These are phyloP conservation scores for Crepidotus sp. DNA, from an alignment of 1,284 basidiomycete genomes.

Conservation along the genomic window DNA sequence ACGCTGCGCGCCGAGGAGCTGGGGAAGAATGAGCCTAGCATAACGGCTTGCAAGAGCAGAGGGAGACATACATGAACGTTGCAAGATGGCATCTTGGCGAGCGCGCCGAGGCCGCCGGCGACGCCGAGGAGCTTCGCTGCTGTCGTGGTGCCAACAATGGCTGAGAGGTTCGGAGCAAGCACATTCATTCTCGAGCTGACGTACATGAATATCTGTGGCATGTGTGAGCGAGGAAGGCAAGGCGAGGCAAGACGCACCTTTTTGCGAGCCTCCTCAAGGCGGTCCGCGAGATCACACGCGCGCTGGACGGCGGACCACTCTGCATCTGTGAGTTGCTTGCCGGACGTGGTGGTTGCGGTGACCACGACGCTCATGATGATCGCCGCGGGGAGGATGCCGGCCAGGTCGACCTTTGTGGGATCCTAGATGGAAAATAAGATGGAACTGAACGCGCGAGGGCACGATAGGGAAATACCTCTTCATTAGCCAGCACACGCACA, in stretches of 20 bases:
- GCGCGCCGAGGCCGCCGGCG: conserved; percentile 84
- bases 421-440: conserved; percentile 40
- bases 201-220: conserved; percentile 83
- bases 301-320: conserved; percentile 79
- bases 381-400: conserved; percentile 80
- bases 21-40: conserved; percentile 3
- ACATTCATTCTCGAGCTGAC: conserved; percentile 98
- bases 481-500: conserved; percentile 83
- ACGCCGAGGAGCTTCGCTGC: conserved; percentile 97
- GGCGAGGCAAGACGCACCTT: conserved; percentile 43
- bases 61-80: conserved; percentile 73
- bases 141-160: conserved; percentile 95
- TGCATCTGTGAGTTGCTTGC: conserved; percentile 58
- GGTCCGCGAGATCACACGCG: conserved; percentile 83
- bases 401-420: conserved; percentile 74
- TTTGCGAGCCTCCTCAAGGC: conserved; percentile 82
- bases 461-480: conserved; percentile 39
- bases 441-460: conserved; percentile 5
- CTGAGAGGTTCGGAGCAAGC: conserved; percentile 95
- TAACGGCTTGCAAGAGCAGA: not conserved
- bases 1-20: conserved; percentile 91
- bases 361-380: conserved; percentile 95
- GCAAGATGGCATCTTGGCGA: conserved; percentile 92
- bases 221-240: conserved; percentile 2
- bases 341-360: conserved; percentile 87